Base-by-base conservation (phyloP, 495 filamentous ascomycete species). In the Mycothermus thermophilus region DNA sequence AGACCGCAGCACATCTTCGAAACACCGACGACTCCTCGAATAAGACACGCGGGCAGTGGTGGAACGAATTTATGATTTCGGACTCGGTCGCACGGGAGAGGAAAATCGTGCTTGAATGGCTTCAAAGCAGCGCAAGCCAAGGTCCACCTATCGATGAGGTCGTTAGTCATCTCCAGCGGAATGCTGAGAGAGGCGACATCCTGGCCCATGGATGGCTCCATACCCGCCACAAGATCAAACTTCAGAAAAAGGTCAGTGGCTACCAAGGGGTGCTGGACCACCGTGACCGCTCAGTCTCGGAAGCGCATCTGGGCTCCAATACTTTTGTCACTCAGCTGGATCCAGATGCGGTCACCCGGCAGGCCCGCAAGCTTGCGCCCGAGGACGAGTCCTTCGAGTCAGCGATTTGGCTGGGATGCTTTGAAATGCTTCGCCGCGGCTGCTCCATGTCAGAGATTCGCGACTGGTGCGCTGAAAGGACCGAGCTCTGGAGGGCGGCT, bases 151-250 rank as follows among this genome's bases (percentile, higher is more conserved):
- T 93, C n/a, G 76, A 86, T 33, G 60, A 72, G 10, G 58, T 92
- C 14, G 78, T 85, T 33, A 67, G 75, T 37, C 73, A 83, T 42
- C 71, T 85, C 51, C 80, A 59, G 72, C 82, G 55, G 55, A 77
- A 62, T 60, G 77, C 51, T 56, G 75, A 62, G 62, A 73, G 47
- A 43, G 63, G 66, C 2, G 68, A 75, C 34, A 74, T 81, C 2
- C 80, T 87, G 60, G 72, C 80, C 8, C 75, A 83, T 50, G 86
- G 88, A 17, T 94, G 87, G 87, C 67, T 95, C 16, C 80, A 92
- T 50, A 93, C 92, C 1, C 82, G 83, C 42, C 77, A 80, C 47
- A 76, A 77, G 12, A 80, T 97, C 53, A 97, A 97, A 61, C 70
- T 77, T 23, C 75, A 83, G 54, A 97, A 96, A 59, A 78, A 81